A percentile compares a stretch with the other conserved stretches of the same genome.
Conservation (phyloP, 805 yeast genomes). For the Suhomyces canberraensis region DNA sequence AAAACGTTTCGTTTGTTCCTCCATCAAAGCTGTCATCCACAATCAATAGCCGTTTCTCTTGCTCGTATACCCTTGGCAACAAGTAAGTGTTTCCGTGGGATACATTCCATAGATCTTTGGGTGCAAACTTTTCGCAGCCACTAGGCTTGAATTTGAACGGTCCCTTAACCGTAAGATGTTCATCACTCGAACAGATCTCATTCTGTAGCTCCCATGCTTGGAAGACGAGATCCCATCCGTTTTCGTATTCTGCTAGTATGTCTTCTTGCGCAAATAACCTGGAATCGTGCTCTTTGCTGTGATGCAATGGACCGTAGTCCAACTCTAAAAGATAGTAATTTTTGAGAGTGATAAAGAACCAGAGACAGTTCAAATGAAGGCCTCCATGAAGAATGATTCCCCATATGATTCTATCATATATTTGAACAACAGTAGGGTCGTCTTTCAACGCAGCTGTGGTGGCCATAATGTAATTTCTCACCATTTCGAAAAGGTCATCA, state of each 20-base stretch:
- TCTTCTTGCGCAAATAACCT: slow-evolving; percentile 11
- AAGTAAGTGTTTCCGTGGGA: slow-evolving; percentile 12
- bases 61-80: slow-evolving; percentile 20
- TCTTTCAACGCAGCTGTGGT: slow-evolving; percentile 28
- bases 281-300: slow-evolving; percentile 27
- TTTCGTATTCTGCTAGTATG: slow-evolving; percentile 10
- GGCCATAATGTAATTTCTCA: slow-evolving; percentile 37
- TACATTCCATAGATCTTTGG: slow-evolving; percentile 14
- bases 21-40: slow-evolving; percentile 21
- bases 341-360: slow-evolving; percentile 40
- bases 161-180: neutral
- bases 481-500: slow-evolving; percentile 28
- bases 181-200: neutral
- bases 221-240: slow-evolving; percentile 17
- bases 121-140: neutral
- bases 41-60: slow-evolving; percentile 13
- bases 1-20: slow-evolving; percentile 10
- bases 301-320: slow-evolving; percentile 20
- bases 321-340: slow-evolving; percentile 21
- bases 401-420: slow-evolving; percentile 40
- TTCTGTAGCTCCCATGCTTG: slow-evolving; percentile 11
- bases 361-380: slow-evolving; percentile 36
- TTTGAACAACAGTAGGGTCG: slow-evolving; percentile 30
- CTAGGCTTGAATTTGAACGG: neutral
- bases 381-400: slow-evolving; percentile 45